A percentile compares a stretch with the other conserved stretches of the same genome.
phyloP scores from a whole-genome alignment of 2,329 filamentous ascomycete species.

The Hypoxylon sp. region DNA sequence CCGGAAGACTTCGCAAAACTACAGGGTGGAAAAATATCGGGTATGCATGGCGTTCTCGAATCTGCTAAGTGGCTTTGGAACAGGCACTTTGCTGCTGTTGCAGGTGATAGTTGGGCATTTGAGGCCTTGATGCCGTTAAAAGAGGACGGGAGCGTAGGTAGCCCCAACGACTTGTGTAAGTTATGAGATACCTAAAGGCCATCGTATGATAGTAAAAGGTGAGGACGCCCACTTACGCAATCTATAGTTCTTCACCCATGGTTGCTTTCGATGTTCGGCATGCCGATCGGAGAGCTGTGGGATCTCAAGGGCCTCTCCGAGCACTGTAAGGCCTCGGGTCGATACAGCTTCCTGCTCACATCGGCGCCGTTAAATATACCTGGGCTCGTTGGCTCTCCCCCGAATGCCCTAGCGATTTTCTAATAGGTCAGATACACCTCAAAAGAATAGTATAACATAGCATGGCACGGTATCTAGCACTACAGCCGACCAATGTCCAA shows the following conservation, averaged over 20 bases:
- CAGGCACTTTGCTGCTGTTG: slow-evolving; percentile 76
- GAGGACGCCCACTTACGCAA: slow-evolving; percentile 10
- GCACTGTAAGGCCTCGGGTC: slow-evolving; percentile 65
- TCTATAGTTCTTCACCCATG: slow-evolving; percentile 62
- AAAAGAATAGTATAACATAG: not conserved
- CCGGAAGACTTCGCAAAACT: slow-evolving; percentile 56
- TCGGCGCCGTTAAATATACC: slow-evolving; percentile 72
- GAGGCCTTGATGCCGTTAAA: slow-evolving; percentile 73
- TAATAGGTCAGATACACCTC: slow-evolving; percentile 37
- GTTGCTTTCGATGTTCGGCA: slow-evolving; percentile 66
- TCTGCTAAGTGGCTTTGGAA: slow-evolving; percentile 78
- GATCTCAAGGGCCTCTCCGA: slow-evolving; percentile 68
- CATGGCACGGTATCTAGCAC: not conserved
- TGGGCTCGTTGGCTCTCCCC: slow-evolving; percentile 64
- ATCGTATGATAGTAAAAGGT: not conserved
- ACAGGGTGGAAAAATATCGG: slow-evolving; percentile 50
- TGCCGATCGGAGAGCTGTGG: slow-evolving; percentile 70
- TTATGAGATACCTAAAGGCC: slow-evolving; percentile 12
- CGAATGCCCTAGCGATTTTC: slow-evolving; percentile 65
- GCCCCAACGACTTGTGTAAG: slow-evolving; percentile 58
- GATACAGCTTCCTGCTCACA: slow-evolving; percentile 74
- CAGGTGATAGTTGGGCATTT: slow-evolving; percentile 73
- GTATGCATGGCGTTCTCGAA: slow-evolving; percentile 64
- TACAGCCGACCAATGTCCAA: not conserved
- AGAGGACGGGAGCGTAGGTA: slow-evolving; percentile 56